A percentile compares a stretch with the other conserved stretches of the same genome.
Conservation (phyloP, 306 rosid genomes). For the Mimosa pudica region DNA sequence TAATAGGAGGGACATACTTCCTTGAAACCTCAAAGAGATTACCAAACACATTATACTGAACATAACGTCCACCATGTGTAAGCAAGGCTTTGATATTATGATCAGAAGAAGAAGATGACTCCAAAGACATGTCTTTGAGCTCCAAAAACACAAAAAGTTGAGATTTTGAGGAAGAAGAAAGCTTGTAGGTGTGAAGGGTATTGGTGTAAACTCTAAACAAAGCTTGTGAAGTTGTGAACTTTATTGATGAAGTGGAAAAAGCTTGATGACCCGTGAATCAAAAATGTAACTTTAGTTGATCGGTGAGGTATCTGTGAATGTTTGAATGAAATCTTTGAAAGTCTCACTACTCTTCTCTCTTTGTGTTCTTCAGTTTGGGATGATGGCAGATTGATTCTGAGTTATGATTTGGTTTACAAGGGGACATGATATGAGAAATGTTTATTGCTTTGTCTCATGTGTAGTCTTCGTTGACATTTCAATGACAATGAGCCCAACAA, state of each 20-base stretch:
- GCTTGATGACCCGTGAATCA: conserved; percentile 54
- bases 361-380: background rate
- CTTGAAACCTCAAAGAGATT: conserved; percentile 87
- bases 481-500: background rate
- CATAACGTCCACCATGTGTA: conserved; percentile 78
- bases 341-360: background rate
- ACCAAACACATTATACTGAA: conserved; percentile 86
- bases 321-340: background rate
- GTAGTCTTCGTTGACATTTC: background rate
- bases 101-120: conserved; percentile 39
- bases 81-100: conserved; percentile 59
- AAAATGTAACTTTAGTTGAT: conserved; percentile 26
- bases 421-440: background rate
- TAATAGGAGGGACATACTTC: conserved; percentile 89
- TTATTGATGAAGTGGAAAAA: conserved; percentile 39
- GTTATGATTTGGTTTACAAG: background rate
- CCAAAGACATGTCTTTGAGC: conserved; percentile 47
- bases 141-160: conserved; percentile 33
- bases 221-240: conserved; percentile 29
- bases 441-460: background rate
- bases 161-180: conserved; percentile 9
- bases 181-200: background rate
- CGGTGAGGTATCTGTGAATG: conserved; percentile 42
- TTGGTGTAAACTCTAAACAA: background rate
- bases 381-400: background rate